Base-by-base conservation (phyloP, 768 basidiomycete genomes). In the Kwoniella sp. region DNA sequence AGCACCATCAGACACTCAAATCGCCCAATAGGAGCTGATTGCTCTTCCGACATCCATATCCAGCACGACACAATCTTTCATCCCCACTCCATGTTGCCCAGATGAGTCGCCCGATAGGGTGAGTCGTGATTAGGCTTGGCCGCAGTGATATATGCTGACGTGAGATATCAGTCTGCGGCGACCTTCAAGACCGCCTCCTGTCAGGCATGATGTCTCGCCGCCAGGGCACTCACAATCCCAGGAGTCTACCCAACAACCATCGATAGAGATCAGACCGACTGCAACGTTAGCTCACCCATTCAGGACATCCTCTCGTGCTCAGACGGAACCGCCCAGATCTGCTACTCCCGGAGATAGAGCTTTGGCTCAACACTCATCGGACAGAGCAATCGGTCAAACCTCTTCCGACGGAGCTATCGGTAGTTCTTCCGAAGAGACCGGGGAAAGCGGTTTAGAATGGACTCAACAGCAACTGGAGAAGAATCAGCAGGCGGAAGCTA, bases 161-260 rank as follows among this genome's bases (percentile, higher is more conserved):
- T 26, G 25, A 46, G 2, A 17, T 26, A 21, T 19, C 44, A 48
- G 48, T 53, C 50, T 51, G 12, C 1, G 24, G 21, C 22, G 49
- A 36, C 55, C 49, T 40, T 33, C 13, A 26, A 27, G 10, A 46
- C 50, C 33, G 40, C 29, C 55, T 7, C 36, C 53, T 46, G 36
- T 40, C 37, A 46, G 51, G 47, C 50, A 44, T 44, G 29, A 17
- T 60, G 36, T 22, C 30, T 22, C 27, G 26, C 22, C 40, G 27
- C 26, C 46, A 21, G 24, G 15, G 13, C 48, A 25, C 22, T 27
- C 36, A 17, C 50, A 47, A 30, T 60, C 66, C 2, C 57, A 63
- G 19, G 66, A 63, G 15, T 67, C 61, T 5, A 67, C 66, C 22
- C 66, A 67, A 19, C 66, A 67, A 46, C 66, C 66, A 36, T 63